Evolutionary conservation across 1,284 basidiomycete species (phyloP).

Genomic region (Omphalotus olearius): DNA sequence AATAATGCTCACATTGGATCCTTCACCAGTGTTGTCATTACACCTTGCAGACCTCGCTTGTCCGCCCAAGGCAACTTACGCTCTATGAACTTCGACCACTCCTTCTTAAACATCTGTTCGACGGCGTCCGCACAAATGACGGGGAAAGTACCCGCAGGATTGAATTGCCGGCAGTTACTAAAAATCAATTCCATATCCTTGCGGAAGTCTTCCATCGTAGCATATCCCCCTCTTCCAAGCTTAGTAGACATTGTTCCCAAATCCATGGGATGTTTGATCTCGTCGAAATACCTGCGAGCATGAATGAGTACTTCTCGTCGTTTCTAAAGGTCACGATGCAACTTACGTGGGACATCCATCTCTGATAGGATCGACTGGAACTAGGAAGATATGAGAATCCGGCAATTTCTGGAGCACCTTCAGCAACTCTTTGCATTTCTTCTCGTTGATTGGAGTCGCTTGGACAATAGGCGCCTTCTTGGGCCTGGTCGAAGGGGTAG

Average conservation of each 20-base stretch:
- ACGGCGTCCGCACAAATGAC: constrained; percentile 68
- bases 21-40: constrained; percentile 71
- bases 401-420: constrained; percentile 62
- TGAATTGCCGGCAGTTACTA: constrained; percentile 87
- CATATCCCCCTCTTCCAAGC: constrained; percentile 65
- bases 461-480: constrained; percentile 38
- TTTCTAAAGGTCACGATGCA: not conserved
- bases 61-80: constrained; percentile 76
- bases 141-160: constrained; percentile 78
- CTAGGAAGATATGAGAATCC: constrained; percentile 74
- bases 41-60: constrained; percentile 72
- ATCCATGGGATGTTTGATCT: constrained; percentile 95
- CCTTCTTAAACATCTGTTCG: constrained; percentile 76
- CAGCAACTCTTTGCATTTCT: constrained; percentile 77
- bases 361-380: constrained; percentile 81
- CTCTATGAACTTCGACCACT: constrained; percentile 82
- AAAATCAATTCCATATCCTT: constrained; percentile 85
- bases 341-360: constrained; percentile 87
- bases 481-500: constrained; percentile 28
- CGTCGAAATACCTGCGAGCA: constrained; percentile 77
- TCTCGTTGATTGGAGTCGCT: constrained; percentile 61
- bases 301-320: constrained; percentile 7
- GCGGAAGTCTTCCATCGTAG: constrained; percentile 78
- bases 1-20: constrained; percentile 60
- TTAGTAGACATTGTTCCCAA: constrained; percentile 81